Evolutionary conservation across 1,284 basidiomycete species (phyloP).

Genomic region (Baeospora myosura): DNA sequence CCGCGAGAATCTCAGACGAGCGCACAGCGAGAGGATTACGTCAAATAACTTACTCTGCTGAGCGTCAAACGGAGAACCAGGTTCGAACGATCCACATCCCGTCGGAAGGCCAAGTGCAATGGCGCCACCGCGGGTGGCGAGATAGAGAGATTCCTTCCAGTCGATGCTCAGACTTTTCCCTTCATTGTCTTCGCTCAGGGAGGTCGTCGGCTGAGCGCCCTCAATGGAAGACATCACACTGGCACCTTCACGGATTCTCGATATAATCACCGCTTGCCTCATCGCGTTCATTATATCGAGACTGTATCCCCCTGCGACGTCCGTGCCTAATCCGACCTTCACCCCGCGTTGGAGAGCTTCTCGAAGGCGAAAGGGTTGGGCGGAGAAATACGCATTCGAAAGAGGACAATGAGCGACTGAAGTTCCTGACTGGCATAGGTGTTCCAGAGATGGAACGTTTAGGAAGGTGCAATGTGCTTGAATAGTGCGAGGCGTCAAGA

Average conservation of each 20-base stretch:
- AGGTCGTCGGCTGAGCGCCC: too few relatives aligned
- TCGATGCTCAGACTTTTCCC: conserved; percentile 39
- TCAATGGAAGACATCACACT: conserved; percentile 31
- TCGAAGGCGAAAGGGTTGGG: conserved; percentile 63
- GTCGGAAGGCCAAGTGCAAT: conserved; percentile 49
- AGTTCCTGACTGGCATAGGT: conserved; percentile 45
- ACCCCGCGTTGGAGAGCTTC: conserved; percentile 62
- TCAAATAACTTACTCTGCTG: conserved; percentile 61
- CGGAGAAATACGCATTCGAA: conserved; percentile 81
- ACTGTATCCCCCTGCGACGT: conserved; percentile 79
- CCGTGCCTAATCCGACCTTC: conserved; percentile 74
- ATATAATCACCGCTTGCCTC: conserved; percentile 68
- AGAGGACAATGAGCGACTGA: conserved; percentile 80
- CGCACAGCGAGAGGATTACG: not conserved
- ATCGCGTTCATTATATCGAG: conserved; percentile 71
- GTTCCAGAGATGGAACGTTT: conserved; percentile 37
- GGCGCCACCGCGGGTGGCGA: conserved; percentile 75
- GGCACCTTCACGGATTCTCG: conserved; percentile 63
- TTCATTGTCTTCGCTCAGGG: conserved; percentile 4
- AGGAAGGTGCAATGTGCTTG: conserved; percentile 86
- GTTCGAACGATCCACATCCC: conserved; percentile 44
- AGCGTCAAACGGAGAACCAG: conserved; percentile 75
- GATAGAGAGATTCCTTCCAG: conserved; percentile 75
- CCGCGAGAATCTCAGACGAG: too few relatives aligned
- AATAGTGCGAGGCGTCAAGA: conserved; percentile 58